Conservation (phyloP, 75 land plant genomes). For the Picea glauca region DNA sequence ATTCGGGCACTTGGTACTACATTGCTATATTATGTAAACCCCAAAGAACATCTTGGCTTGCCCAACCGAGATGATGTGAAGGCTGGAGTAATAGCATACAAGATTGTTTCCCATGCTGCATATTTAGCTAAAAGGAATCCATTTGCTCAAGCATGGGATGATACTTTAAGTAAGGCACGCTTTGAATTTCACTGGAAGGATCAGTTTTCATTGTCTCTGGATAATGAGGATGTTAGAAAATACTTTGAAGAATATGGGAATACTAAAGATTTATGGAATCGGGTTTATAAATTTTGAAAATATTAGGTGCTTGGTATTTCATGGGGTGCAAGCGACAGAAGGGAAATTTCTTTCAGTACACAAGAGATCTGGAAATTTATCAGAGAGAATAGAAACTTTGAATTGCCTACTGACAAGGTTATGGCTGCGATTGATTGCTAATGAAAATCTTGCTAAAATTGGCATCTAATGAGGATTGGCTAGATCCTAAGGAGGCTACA, state of each 20-base stretch:
- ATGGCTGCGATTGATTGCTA: too few species aligned
- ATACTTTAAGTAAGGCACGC: constrained; percentile 95
- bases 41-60: constrained; percentile 46
- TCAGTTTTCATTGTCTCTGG: constrained; percentile 91
- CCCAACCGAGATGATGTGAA: constrained; percentile 98
- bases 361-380: too few species aligned
- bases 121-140: constrained; percentile 94
- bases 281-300: too few species aligned
- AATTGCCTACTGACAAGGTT: too few species aligned
- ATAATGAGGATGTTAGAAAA: constrained; percentile 94
- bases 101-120: constrained; percentile 98
- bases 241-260: constrained; percentile 98
- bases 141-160: constrained; percentile 95
- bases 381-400: too few species aligned
- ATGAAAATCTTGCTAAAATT: too few species aligned
- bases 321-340: constrained; percentile 53
- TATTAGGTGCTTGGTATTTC: too few species aligned
- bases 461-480: too few species aligned
- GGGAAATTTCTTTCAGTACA: too few species aligned
- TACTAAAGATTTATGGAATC: constrained; percentile 6
- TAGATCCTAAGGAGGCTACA: too few species aligned
- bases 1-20: constrained; percentile 98
- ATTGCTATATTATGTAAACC: constrained; percentile 77
- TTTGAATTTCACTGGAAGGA: constrained; percentile 31
- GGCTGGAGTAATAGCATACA: constrained; percentile 97